Base-by-base conservation (phyloP, 768 basidiomycete species). In the Pulveroboletus sp. region DNA sequence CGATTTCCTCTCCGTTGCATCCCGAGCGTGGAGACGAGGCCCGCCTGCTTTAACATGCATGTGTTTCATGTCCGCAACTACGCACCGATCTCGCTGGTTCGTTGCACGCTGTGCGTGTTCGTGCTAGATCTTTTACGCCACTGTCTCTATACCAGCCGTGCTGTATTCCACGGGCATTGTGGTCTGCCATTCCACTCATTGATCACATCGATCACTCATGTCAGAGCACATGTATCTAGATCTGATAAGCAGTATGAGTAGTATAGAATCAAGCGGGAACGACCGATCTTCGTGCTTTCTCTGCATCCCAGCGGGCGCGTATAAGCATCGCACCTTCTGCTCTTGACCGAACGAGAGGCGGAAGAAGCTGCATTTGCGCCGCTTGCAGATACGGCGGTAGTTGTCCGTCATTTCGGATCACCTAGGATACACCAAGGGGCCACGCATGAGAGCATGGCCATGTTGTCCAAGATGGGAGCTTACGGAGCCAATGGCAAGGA, bases 401-500 rank as follows among this genome's bases (percentile, higher is more conserved):
- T 13, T 76, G 52, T 11, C 75, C 72, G 51, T 97, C 93, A 42
- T 84, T 94, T 51, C 93, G 89, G 52, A 97, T 95, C 27, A 95
- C 93, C 93, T 94, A 47, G 36, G 41, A 29, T 14, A 47, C 19
- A 49, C 34, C 19, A 33, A 27, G 4, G n/a, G 40, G 42, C 23
- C 37, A 42, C 39, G 19, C 45, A 53, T 20, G 45, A 46, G 35
- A 45, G 35, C 19, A 19, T n/a, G 45, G 51, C 47, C 44, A 45
- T 23, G 24, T 9, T 19, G 16, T 3, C 16, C 31, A 24, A 43
- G 33, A 33, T 24, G 50, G 21, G 5, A 19, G 63, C 83, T 60
- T 62, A 94, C 93, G 25, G 93, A 93, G 62, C 92, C 89, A 62
- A 97, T 90, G 34, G 92, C 82, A 52, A 98, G 84, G 84, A 98